These are phyloP conservation scores for Cadophora sp. DNA, from an alignment of 2,329 filamentous ascomycete genomes.

Conservation along the genomic window DNA sequence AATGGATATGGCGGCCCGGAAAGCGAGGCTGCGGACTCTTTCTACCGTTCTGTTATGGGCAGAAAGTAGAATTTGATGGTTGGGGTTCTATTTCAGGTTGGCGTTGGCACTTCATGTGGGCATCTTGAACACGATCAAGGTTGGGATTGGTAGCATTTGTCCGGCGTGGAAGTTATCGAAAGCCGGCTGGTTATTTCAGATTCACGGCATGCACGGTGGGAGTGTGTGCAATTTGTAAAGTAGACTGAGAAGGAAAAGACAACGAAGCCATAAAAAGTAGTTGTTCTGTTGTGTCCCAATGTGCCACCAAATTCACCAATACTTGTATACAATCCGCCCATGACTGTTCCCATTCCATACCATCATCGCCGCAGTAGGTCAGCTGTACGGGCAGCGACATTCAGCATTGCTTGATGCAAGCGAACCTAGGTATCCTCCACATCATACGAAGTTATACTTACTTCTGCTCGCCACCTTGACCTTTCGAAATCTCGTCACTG, in stretches of 20 bases:
- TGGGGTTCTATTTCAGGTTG: constrained; percentile 29
- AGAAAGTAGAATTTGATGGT: constrained; percentile 58
- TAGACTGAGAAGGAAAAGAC: constrained; percentile 25
- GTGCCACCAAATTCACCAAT: constrained; percentile 22
- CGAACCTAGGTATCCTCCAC: constrained; percentile 16
- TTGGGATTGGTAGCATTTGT: constrained; percentile 33
- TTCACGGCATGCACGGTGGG: constrained; percentile 21
- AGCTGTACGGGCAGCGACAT: constrained; percentile 31
- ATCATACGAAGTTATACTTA: constrained; percentile 37
- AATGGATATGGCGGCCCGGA: constrained; percentile 65
- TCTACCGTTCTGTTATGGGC: constrained; percentile 88
- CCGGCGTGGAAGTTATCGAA: constrained; percentile 25
- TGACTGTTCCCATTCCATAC: constrained; percentile 9
- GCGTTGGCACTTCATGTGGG: constrained; percentile 37
- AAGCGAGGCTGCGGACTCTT: constrained; percentile 81
- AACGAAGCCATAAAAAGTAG: constrained; percentile 6
- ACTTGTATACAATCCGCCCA: constrained; percentile 32
- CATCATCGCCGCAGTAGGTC: constrained; percentile 16
- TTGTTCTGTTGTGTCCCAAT: constrained; percentile 16
- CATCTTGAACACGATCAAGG: constrained; percentile 32
- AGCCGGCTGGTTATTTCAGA: constrained; percentile 16
- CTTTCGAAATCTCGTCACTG: constrained; percentile 80
- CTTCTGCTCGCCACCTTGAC: constrained; percentile 55
- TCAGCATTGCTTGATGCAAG: constrained; percentile 34
- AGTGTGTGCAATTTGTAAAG: constrained; percentile 30